Percentiles rank a stretch among this genome's conserved stretches.
phyloP scores from a whole-genome alignment of 164 flowering plant genomes.

The Kingdonia uniflora region DNA sequence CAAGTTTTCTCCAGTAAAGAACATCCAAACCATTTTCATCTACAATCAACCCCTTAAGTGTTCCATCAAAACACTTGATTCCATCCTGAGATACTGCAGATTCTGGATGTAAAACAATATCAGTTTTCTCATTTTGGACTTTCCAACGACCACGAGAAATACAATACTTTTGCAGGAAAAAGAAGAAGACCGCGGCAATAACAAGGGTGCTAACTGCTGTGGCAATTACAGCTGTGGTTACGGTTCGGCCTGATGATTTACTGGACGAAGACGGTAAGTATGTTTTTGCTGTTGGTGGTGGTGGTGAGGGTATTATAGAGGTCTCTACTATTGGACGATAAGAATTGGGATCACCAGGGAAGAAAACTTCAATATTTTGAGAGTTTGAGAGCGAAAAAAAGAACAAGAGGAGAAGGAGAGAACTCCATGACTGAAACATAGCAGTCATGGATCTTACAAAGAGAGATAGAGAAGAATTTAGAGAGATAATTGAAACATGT shows the following conservation, averaged over 20 bases:
- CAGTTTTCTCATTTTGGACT: background rate
- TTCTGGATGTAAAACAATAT: slow-evolving; percentile 9
- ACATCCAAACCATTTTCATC: slow-evolving; percentile 91
- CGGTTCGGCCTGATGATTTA: slow-evolving; percentile 1
- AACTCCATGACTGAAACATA: slow-evolving; percentile 12
- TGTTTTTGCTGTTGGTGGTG: slow-evolving; percentile 5
- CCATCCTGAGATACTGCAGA: slow-evolving; percentile 11
- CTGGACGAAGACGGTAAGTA: slow-evolving; percentile 4
- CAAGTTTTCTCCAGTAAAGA: slow-evolving; percentile 69
- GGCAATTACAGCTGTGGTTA: slow-evolving; percentile 43
- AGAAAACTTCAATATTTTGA: slow-evolving; percentile 40
- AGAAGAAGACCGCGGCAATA: slow-evolving; percentile 43
- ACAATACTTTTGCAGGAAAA: slow-evolving; percentile 22
- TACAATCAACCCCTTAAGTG: slow-evolving; percentile 55
- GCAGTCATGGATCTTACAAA: slow-evolving; percentile 28
- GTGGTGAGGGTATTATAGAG: background rate
- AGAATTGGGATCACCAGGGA: slow-evolving; percentile 7
- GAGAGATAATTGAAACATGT: slow-evolving; percentile 9
- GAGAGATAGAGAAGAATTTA: background rate
- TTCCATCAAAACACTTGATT: slow-evolving; percentile 29
- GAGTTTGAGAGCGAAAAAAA: slow-evolving; percentile 15
- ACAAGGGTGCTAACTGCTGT: slow-evolving; percentile 63
- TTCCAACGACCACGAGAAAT: slow-evolving; percentile 1
- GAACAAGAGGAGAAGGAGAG: slow-evolving; percentile 15
- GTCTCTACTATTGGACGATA: slow-evolving; percentile 3